Evolutionary conservation across 2,329 filamentous ascomycete genomes (phyloP), one percentile per base, ranked within the genome.

Genomic region (Aspergillus nomiae): DNA sequence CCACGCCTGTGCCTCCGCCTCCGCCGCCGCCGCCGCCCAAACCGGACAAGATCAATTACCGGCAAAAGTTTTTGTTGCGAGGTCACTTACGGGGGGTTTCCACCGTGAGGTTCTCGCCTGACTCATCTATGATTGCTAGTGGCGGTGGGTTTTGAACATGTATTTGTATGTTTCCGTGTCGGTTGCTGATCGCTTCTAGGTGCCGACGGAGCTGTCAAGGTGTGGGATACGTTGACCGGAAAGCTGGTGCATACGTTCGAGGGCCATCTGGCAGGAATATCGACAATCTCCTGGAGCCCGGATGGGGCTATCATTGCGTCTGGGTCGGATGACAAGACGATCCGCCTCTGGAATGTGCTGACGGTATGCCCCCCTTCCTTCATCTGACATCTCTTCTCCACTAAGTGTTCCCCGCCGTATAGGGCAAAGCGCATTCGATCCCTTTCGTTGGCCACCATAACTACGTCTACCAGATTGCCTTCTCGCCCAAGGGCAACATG

Each of bases 401-500:
- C 61, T 62, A 53, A 50, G 59, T 41, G 1, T 4, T 48, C 16
- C 21, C 6, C 36, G 24, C 21, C 14, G 2, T 2, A 45, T 56
- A 82, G 66, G 86, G 86, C 21, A 84, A 86, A 72, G 81, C 85
- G 32, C 84, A 88, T 59, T 84, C 85, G 0, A 84, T 82, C 26
- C 84, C 86, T 1, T 83, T 98, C 68, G 84, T 91, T 28, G 94
- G 95, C 2, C 95, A 99, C 73, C 93, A 97, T 77, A 98, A 96
- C 78, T 98, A 98, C 78, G 90, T 99, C 36, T 97, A 96, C 79
- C 92, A 90, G 57, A 83, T 99, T 38, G 93, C 94, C 7, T 98
- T 98, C 77, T 94, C 92, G n/a, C 95, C 95, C 1, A 98, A 97
- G 77, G 95, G 95, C 28, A 99, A 99, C 74, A 97, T 98, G 74